Conservation (phyloP, 179 eudicot species). For the Amaranthus tricolor region DNA sequence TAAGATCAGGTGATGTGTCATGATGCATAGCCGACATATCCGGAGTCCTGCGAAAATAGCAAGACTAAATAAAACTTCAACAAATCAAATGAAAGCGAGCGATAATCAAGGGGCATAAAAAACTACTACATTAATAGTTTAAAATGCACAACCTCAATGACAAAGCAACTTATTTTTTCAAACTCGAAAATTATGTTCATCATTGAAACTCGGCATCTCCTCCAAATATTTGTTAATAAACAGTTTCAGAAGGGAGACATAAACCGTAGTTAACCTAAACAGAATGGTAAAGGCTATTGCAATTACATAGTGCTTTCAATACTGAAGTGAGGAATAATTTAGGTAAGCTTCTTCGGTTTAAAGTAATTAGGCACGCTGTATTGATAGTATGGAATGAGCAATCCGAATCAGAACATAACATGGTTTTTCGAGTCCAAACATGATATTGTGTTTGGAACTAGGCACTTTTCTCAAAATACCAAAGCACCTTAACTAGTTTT, state of each 20-base stretch:
- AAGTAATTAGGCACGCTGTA: too few species aligned
- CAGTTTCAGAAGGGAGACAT: not conserved
- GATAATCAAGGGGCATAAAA: not conserved
- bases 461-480: too few species aligned
- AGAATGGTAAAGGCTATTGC: not conserved
- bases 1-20: slow-evolving; percentile 82
- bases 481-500: too few species aligned
- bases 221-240: not conserved
- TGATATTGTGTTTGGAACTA: too few species aligned
- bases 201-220: not conserved
- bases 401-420: too few species aligned
- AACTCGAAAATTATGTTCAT: not conserved
- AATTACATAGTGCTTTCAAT: too few species aligned
- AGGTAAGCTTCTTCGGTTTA: too few species aligned
- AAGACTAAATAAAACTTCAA: not conserved
- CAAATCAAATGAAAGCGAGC: not conserved
- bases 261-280: not conserved
- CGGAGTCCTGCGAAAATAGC: slow-evolving; percentile 65
- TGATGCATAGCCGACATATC: slow-evolving; percentile 94
- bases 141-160: not conserved
- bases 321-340: too few species aligned
- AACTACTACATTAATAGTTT: not conserved
- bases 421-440: too few species aligned
- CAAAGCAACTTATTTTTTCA: not conserved
- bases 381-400: too few species aligned